Base-by-base conservation (phyloP, 768 basidiomycete species). In the Tephrocybe sp. region DNA sequence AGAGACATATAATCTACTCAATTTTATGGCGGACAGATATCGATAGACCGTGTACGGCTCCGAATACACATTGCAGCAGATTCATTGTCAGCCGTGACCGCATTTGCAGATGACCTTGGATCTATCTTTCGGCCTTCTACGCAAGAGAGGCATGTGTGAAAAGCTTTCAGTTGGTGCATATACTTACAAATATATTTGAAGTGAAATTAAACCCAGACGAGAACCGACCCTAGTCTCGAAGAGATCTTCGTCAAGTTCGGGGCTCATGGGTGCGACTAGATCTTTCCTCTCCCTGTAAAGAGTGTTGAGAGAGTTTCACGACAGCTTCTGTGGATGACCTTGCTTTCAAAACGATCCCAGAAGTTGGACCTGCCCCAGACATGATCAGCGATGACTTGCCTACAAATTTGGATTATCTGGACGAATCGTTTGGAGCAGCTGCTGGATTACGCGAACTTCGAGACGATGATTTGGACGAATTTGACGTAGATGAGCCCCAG, bases 371-470 rank as follows among this genome's bases (percentile, higher is more conserved):
- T 9, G 79, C 84, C 8, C 85, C 90, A 12, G 96, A 98, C 66
- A 84, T 97, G 83, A 86, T 98, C 49, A 73, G 76, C 26, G 96
- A 98, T 59, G 94, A 98, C 64, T 72, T 98, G 8, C 96, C 96
- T 0, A 87, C 78, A 18, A 96, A 98, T 64, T 69, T 76, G 39
- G 90, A 94, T 61, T 98, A 95, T 60, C 74, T 98, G 38, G 91
- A 93, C 55, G 82, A 80, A 44, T 87, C 89, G 3, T 90, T 91
- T 55, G 85, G 87, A 32, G 71, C 88, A 19, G 84, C 89, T 15
- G 87, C 84, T 4, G 91, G 91, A 12, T 69, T 92, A 15, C 78
- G 82, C 43, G 87, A 84, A 61, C 74, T 88, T 43, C 74, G 75
- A 25, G 88, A 89, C 47, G 87, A 90, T 38, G 87, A 87, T 52